These are phyloP conservation scores for Acer saccharum DNA, from an alignment of 345 rosid species.

Conservation along the genomic window DNA sequence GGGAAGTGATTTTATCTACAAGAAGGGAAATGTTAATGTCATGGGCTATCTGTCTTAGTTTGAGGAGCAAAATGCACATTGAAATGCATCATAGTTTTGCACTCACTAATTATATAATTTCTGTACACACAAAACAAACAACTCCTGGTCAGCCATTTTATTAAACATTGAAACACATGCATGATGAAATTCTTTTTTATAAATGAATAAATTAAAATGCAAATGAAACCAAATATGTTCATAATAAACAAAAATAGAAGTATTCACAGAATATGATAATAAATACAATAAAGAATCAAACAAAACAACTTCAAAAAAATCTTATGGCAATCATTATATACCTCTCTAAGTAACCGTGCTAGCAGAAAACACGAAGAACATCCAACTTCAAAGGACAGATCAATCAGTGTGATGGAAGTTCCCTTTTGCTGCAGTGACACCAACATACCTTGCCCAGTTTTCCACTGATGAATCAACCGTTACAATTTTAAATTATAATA, in stretches of 20 bases:
- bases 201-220: conserved; percentile 2
- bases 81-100: neutral
- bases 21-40: neutral
- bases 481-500: neutral
- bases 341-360: conserved; percentile 8
- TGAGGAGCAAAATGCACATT: neutral
- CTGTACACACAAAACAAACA: neutral
- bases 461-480: neutral
- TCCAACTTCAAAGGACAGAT: neutral
- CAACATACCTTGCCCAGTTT: neutral
- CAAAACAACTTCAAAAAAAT: neutral
- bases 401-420: neutral
- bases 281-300: neutral
- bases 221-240: neutral
- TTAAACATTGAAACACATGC: neutral
- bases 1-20: neutral
- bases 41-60: neutral
- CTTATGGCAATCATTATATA: neutral
- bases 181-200: neutral
- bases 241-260: neutral
- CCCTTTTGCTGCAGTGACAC: neutral
- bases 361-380: neutral
- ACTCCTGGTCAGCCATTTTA: neutral
- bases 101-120: neutral
- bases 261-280: neutral